phyloP scores from a whole-genome alignment of 192 early-diverging fungal species.

The Entomortierella chlamydospora region DNA sequence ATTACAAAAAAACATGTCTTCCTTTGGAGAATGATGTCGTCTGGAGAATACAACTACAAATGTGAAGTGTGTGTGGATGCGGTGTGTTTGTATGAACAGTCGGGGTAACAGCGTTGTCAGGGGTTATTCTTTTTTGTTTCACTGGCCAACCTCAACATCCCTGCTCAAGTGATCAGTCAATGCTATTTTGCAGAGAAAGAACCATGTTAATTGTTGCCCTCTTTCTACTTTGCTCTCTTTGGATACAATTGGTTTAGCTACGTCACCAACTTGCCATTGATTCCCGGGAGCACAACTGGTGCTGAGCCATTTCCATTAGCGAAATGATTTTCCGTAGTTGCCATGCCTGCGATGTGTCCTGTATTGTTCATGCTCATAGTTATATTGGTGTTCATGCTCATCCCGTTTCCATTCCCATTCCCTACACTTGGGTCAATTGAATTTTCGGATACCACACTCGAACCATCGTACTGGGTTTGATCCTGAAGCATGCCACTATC shows the following conservation, averaged over 20 bases:
- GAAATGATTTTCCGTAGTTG: no score
- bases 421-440: not conserved
- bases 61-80: no score
- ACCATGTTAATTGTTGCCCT: not conserved
- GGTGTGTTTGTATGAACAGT: no score
- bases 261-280: conserved; percentile 9
- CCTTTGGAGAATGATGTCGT: no score
- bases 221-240: no score
- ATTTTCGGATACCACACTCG: not conserved
- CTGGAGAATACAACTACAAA: no score
- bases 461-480: not conserved
- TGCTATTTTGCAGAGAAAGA: not conserved
- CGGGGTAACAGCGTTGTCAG: no score
- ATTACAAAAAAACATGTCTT: no score
- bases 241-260: not conserved
- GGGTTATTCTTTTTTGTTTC: no score
- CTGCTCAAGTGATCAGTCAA: conserved; percentile 8
- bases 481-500: not conserved
- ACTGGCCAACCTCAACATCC: conserved; percentile 5
- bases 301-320: conserved; percentile 1
- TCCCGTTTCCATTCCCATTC: not conserved
- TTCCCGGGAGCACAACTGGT: conserved; percentile 12
- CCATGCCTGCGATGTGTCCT: not conserved
- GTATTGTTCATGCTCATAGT: not conserved
- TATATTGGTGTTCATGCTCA: not conserved